These are phyloP conservation scores for Aspergillus chevalieri DNA, from an alignment of 2,329 filamentous ascomycete species.

Conservation along the genomic window DNA sequence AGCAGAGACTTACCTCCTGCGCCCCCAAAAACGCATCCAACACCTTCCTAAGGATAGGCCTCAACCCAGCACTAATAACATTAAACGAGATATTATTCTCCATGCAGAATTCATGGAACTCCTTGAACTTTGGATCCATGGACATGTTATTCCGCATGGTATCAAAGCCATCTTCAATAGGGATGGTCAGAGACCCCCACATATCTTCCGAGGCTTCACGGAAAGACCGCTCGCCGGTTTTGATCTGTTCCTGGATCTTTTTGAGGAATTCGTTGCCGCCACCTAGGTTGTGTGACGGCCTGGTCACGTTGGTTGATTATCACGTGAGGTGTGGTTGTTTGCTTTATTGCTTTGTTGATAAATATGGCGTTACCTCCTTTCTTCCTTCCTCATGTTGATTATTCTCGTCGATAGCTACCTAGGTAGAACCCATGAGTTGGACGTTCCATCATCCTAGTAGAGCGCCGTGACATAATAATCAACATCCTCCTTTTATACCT, in stretches of 20 bases:
- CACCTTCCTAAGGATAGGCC: constrained; percentile 57
- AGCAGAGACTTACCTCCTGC: constrained; percentile 34
- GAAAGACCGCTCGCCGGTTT: constrained; percentile 60
- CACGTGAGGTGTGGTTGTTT: no score
- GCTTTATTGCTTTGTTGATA: no score
- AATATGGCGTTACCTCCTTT: no score
- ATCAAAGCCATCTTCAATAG: constrained; percentile 62
- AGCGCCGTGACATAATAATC: no score
- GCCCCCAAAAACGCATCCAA: constrained; percentile 61
- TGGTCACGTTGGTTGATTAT: no score
- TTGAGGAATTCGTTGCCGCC: constrained; percentile 54
- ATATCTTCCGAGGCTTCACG: constrained; percentile 66
- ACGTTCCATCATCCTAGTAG: no score
- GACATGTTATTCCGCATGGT: constrained; percentile 57
- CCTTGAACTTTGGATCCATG: constrained; percentile 58
- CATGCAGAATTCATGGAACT: constrained; percentile 60
- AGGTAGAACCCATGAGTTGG: no score
- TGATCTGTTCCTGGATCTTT: constrained; percentile 58
- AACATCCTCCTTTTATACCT: no score
- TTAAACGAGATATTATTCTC: constrained; percentile 61
- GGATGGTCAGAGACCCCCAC: constrained; percentile 61
- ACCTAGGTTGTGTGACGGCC: constrained; percentile 54
- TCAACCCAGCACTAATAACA: constrained; percentile 62
- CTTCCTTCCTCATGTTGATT: no score
- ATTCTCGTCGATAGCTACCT: no score